These are phyloP conservation scores for Rhizodiscina lignyota DNA, from an alignment of 495 filamentous ascomycete genomes.

Conservation along the genomic window DNA sequence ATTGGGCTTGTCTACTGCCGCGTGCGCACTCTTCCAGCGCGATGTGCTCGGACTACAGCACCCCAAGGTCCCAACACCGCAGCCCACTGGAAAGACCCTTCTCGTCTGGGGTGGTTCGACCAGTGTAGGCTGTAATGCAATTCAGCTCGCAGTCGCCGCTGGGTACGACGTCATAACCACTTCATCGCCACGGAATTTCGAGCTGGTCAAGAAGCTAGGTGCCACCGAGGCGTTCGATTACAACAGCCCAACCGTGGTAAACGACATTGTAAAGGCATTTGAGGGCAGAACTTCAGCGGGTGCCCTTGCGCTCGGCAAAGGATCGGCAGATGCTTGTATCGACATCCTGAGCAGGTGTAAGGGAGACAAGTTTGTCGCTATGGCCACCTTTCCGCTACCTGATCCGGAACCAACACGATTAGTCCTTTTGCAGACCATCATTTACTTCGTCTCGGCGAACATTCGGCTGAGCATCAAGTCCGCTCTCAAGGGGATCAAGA, in stretches of 20 bases:
- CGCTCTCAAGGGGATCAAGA: conserved; percentile 1
- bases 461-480: neutral
- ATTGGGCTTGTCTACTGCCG: conserved; percentile 10
- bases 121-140: conserved; percentile 14
- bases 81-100: conserved; percentile 3
- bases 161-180: conserved; percentile 14
- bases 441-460: neutral
- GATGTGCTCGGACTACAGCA: conserved; percentile 6
- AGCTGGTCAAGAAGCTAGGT: conserved; percentile 10
- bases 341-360: conserved; percentile 2
- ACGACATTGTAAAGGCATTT: conserved; percentile 14
- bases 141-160: conserved; percentile 12
- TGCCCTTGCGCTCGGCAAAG: conserved; percentile 6
- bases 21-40: conserved; percentile 8
- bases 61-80: conserved; percentile 4
- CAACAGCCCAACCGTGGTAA: conserved; percentile 7
- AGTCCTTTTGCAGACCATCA: too few species aligned
- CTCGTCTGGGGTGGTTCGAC: conserved; percentile 16
- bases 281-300: conserved; percentile 14
- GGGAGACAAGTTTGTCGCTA: conserved; percentile 5
- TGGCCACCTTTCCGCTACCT: conserved; percentile 2
- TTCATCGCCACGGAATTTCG: conserved; percentile 7
- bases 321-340: conserved; percentile 2
- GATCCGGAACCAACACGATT: too few species aligned
- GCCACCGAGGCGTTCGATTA: conserved; percentile 13